phyloP scores from a whole-genome alignment of 768 basidiomycete genomes.

The Kondoa subrosea region DNA sequence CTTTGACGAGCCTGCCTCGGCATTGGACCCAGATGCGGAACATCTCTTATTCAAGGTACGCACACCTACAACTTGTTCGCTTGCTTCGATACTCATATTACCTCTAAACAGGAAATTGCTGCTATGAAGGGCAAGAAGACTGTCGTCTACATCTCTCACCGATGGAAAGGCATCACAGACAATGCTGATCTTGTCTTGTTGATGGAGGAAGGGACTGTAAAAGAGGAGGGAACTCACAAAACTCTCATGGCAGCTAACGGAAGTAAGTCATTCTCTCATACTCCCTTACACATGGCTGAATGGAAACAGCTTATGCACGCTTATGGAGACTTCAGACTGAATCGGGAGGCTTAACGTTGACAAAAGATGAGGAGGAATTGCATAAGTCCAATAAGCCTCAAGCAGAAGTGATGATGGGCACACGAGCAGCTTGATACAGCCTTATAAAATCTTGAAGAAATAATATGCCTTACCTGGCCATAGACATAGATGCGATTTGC shows the following conservation, averaged over 20 bases:
- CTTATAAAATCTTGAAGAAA: too few species aligned
- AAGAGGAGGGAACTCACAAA: background rate
- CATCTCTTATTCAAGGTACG: background rate
- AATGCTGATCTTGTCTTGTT: background rate
- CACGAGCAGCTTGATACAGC: too few species aligned
- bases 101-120: background rate
- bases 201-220: background rate
- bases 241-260: background rate
- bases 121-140: background rate
- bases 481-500: too few species aligned
- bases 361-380: background rate
- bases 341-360: background rate
- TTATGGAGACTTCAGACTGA: background rate
- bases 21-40: background rate
- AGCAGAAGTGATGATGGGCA: too few species aligned
- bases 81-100: background rate
- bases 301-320: background rate
- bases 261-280: background rate
- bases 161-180: background rate
- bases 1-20: background rate
- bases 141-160: background rate
- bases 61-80: background rate
- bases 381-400: too few species aligned
- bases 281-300: background rate
- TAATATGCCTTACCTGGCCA: too few species aligned